phyloP scores from a whole-genome alignment of 805 yeast species.

The Helenozyma rhizophorensis region DNA sequence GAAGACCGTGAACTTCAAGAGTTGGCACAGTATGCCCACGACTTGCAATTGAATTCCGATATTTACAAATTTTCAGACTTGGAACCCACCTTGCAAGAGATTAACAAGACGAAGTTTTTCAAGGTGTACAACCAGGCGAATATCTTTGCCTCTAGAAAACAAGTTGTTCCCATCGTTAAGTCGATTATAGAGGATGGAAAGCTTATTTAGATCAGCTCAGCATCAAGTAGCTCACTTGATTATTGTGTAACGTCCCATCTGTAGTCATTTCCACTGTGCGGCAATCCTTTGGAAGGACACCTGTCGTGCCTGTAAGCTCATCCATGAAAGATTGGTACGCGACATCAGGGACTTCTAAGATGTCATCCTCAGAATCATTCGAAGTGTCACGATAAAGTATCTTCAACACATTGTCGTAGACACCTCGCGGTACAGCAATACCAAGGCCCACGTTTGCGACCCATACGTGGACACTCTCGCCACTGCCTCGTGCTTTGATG shows the following conservation, averaged over 20 bases:
- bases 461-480: conserved; percentile 26
- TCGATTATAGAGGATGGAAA: conserved; percentile 20
- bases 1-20: conserved; percentile 10
- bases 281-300: conserved; percentile 5
- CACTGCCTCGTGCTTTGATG: conserved; percentile 10
- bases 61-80: conserved; percentile 19
- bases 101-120: conserved; percentile 13
- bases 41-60: conserved; percentile 22
- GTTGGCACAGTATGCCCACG: conserved; percentile 18
- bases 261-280: conserved; percentile 6
- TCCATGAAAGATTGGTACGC: conserved; percentile 8
- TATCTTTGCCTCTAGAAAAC: conserved; percentile 71
- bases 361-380: conserved; percentile 9
- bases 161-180: conserved; percentile 67
- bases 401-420: conserved; percentile 24
- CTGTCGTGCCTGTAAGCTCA: conserved; percentile 5
- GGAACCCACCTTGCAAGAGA: conserved; percentile 9
- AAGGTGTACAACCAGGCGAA: conserved; percentile 44
- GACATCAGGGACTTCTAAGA: conserved; percentile 7
- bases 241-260: conserved; percentile 10
- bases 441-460: conserved; percentile 32
- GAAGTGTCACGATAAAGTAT: conserved; percentile 18
- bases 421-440: conserved; percentile 17
- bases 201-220: conserved; percentile 2
- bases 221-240: conserved; percentile 23